Evolutionary conservation across 352 stramenopile species (phyloP).

Genomic region (Pythium biforme): DNA sequence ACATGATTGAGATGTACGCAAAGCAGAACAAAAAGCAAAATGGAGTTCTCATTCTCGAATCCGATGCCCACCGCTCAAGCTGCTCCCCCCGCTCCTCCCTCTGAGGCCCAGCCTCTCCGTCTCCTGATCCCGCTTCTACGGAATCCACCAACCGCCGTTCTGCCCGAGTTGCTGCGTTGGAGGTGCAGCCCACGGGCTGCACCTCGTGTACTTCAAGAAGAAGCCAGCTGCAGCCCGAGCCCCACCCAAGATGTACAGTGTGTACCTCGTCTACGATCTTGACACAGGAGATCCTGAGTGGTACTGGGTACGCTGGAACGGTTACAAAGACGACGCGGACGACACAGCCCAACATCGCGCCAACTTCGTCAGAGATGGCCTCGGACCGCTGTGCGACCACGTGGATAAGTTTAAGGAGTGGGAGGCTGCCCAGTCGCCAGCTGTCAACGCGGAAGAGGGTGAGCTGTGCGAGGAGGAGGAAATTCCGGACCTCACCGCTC

Average conservation of each 20-base stretch:
- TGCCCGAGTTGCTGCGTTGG: neutral
- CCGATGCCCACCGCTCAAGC: neutral
- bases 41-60: neutral
- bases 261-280: neutral
- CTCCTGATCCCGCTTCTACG: neutral
- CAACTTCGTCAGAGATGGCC: neutral
- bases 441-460: neutral
- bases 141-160: neutral
- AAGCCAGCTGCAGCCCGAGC: neutral
- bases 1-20: neutral
- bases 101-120: neutral
- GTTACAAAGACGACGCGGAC: conserved; percentile 1
- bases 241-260: neutral
- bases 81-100: neutral
- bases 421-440: neutral
- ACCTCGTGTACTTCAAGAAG: neutral
- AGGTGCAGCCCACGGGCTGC: neutral
- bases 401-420: conserved; percentile 1
- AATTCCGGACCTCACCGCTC: too few relatives aligned
- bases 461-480: too few relatives aligned
- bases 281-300: neutral
- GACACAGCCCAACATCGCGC: neutral
- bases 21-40: conserved; percentile 1
- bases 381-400: neutral
- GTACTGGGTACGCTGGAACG: conserved; percentile 1